Conservation (phyloP, 495 filamentous ascomycete species). For the Penicillium coprophilum region DNA sequence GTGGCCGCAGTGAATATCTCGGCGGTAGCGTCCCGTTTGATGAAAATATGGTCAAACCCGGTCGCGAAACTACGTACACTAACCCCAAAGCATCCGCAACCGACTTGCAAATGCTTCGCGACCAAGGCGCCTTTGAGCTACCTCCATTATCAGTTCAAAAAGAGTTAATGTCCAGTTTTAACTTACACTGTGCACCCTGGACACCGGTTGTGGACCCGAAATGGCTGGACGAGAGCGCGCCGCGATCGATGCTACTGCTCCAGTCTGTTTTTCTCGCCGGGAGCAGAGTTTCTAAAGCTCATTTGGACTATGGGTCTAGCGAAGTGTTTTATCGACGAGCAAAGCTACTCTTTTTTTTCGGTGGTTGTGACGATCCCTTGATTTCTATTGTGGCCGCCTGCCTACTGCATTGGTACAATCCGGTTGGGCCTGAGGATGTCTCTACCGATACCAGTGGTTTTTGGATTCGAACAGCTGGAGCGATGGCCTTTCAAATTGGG, state of each 20-base stretch:
- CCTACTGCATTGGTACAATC: slow-evolving; percentile 34
- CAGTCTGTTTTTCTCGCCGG: slow-evolving; percentile 31
- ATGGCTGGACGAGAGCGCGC: slow-evolving; percentile 26
- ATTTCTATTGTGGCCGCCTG: slow-evolving; percentile 34
- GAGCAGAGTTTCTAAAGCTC: slow-evolving; percentile 29
- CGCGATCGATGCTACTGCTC: slow-evolving; percentile 29
- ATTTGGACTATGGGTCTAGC: slow-evolving; percentile 31
- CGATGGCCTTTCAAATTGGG: slow-evolving; percentile 35
- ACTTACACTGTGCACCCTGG: slow-evolving; percentile 30
- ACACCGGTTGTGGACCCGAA: slow-evolving; percentile 31
- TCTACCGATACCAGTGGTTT: slow-evolving; percentile 34
- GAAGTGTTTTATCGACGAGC: slow-evolving; percentile 33
- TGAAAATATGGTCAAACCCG: slow-evolving; percentile 35
- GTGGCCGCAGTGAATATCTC: slow-evolving; percentile 31
- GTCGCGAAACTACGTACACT: slow-evolving; percentile 29
- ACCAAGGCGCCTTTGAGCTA: slow-evolving; percentile 31
- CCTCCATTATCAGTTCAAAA: slow-evolving; percentile 28
- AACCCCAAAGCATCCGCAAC: slow-evolving; percentile 26
- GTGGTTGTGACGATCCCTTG: slow-evolving; percentile 27
- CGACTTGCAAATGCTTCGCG: slow-evolving; percentile 30
- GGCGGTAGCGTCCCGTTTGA: slow-evolving; percentile 34
- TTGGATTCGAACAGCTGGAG: slow-evolving; percentile 33
- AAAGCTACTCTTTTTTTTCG: slow-evolving; percentile 33
- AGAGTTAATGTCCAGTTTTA: slow-evolving; percentile 28
- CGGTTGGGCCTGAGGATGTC: slow-evolving; percentile 31